These are phyloP conservation scores for Triticum aestivum DNA, from an alignment of 176 grass and related monocot genomes.

Conservation along the genomic window IWGSC_CS_RefSeq_v2.1 NC_057808.1:15585653-15586152, in stretches of 20 bases:
- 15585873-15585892: background rate
- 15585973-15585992: background rate
- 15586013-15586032: background rate
- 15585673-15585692: too few species aligned
- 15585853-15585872: background rate
- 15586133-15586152: background rate
- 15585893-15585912: background rate
- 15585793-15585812: too few species aligned
- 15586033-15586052: background rate
- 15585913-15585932: background rate
- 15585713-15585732: too few species aligned
- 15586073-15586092: background rate
- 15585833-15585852: background rate
- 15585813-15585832: too few species aligned
- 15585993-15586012: background rate
- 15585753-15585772: too few species aligned
- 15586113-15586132: background rate
- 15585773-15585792: too few species aligned
- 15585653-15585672: too few species aligned
- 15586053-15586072: background rate
- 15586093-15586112: background rate
- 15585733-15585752: too few species aligned
- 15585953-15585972: constrained; percentile 28
- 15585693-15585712: too few species aligned
- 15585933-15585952: background rate